Conservation (phyloP, 495 filamentous ascomycete genomes). For the Geoglossum glabrum region DNA sequence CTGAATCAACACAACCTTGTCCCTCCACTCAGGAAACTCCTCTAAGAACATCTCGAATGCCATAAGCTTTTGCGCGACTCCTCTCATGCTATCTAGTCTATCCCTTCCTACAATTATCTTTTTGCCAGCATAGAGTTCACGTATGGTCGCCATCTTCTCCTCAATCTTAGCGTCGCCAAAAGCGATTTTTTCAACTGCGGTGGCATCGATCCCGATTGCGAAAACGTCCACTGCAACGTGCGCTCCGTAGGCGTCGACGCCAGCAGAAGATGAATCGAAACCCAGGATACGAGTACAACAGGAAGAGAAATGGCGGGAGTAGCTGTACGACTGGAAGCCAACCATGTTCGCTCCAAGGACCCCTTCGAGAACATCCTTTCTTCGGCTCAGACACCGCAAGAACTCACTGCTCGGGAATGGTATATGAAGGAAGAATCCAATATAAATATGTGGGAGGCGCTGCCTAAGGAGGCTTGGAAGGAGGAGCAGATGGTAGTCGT, state of each 20-base stretch:
- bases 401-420: constrained; percentile 92
- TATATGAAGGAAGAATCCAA: constrained; percentile 79
- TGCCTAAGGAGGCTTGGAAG: constrained; percentile 72
- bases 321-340: constrained; percentile 83
- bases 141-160: constrained; percentile 42
- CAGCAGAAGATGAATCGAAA: constrained; percentile 58
- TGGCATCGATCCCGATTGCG: constrained; percentile 74
- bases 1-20: constrained; percentile 85
- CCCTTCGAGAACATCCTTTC: constrained; percentile 75
- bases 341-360: constrained; percentile 78
- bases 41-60: constrained; percentile 84
- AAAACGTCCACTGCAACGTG: constrained; percentile 79
- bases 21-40: constrained; percentile 66
- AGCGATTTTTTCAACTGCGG: constrained; percentile 45
- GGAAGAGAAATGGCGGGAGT: constrained; percentile 77
- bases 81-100: constrained; percentile 70
- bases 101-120: constrained; percentile 93
- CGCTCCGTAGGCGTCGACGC: constrained; percentile 71
- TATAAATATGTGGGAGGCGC: constrained; percentile 61
- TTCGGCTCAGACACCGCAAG: constrained; percentile 59
- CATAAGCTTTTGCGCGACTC: constrained; percentile 80
- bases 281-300: constrained; percentile 77
- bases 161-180: constrained; percentile 46
- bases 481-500: constrained; percentile 80
- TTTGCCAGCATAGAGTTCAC: constrained; percentile 53